Base-by-base conservation (phyloP, 495 filamentous ascomycete genomes). In the Xanthoparmelia taractica region DNA sequence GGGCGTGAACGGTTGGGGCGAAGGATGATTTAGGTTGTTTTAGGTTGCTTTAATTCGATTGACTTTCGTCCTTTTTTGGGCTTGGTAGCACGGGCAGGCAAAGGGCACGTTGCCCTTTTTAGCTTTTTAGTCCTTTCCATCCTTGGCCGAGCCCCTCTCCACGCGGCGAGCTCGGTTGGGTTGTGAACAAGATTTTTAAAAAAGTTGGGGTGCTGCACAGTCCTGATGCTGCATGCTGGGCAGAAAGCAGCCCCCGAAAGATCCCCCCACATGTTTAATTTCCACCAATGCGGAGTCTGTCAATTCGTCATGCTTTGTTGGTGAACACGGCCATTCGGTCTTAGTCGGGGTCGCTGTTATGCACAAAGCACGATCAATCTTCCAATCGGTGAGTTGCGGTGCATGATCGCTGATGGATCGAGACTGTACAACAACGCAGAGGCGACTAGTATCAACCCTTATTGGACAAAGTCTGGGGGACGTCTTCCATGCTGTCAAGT, bases 191-290 rank as follows among this genome's bases (percentile, higher is more conserved):
- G 34, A 36, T 5, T 10, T 36, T 36, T 5, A 36, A 10, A 36
- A 36, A 10, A 10, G 5, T 36, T 36, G 34, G 34, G 34, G 34
- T n/a, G n/a, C n/a, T n/a, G n/a, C n/a, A n/a, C n/a, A n/a, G n/a
- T n/a, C n/a, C n/a, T n/a, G n/a, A n/a, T n/a, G n/a, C n/a, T n/a
- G n/a, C n/a, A n/a, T n/a, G n/a, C n/a, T n/a, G n/a, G n/a, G n/a
- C n/a, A n/a, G n/a, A n/a, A n/a, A n/a, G n/a, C n/a, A n/a, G n/a
- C n/a, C n/a, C n/a, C n/a, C n/a, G n/a, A n/a, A n/a, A n/a, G 56
- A 58, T 58, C 10, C 15, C 56, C 34, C 56, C 56, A 58, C 56
- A 58, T 17, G n/a, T 58, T 23, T 15, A 23, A 40, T 58, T 41
- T 58, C 56, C 56, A 37, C 13, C 12, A 37, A 37, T 2, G 18